A percentile compares a stretch with the other conserved stretches of the same genome.
Evolutionary conservation across 1,284 basidiomycete species (phyloP).

Genomic region (Puccinia coronata): DNA sequence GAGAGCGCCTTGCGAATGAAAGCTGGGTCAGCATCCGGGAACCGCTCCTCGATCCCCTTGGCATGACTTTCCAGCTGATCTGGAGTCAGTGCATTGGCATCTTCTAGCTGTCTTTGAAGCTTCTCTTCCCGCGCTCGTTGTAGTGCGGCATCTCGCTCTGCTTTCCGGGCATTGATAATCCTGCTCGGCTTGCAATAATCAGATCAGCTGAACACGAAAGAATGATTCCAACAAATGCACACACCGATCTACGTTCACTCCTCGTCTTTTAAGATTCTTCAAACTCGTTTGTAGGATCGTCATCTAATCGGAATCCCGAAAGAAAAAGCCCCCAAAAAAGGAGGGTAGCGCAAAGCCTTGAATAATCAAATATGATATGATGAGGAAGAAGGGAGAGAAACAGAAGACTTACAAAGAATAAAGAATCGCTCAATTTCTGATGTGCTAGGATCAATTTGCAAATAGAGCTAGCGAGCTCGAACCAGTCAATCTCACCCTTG

Average conservation of each 20-base stretch:
- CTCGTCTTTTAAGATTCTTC: conserved; percentile 48
- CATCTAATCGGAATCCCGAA: conserved; percentile 30
- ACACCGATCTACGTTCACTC: conserved; percentile 50
- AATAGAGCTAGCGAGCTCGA: conserved; percentile 57
- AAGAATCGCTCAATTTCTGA: conserved; percentile 57
- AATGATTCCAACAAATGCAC: background rate
- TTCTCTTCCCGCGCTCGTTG: conserved; percentile 47
- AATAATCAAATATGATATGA: background rate
- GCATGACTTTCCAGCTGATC: conserved; percentile 34
- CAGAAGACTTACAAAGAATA: conserved; percentile 57
- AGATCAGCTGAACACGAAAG: conserved; percentile 5
- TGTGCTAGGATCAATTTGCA: conserved; percentile 55
- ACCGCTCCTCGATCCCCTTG: conserved; percentile 36
- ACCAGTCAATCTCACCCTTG: conserved; percentile 58
- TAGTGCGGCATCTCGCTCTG: conserved; percentile 44
- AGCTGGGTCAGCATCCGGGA: conserved; percentile 47
- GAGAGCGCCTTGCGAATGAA: conserved; percentile 40
- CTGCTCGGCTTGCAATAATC: conserved; percentile 11
- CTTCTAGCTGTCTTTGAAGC: conserved; percentile 44
- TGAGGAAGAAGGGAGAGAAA: background rate
- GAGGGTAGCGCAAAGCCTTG: background rate
- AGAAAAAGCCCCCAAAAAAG: background rate
- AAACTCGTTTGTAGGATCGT: conserved; percentile 49
- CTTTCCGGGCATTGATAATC: conserved; percentile 49
- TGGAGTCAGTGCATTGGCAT: conserved; percentile 40